Base-by-base conservation (phyloP, 2,329 filamentous ascomycete genomes). In the Aspergillus pseudotamarii region DNA sequence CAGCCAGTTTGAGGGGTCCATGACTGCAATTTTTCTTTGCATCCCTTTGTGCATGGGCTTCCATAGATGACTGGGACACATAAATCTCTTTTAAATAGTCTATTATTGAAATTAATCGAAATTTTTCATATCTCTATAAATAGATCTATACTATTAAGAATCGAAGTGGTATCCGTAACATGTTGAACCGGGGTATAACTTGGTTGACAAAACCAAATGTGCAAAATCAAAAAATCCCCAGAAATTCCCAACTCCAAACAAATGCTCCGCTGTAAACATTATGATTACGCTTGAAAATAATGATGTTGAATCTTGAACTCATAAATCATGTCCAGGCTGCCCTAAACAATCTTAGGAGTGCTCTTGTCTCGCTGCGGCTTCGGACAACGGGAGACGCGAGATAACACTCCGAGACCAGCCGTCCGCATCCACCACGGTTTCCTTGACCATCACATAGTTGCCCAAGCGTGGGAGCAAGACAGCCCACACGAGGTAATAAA, bases 391-490 rank as follows among this genome's bases (percentile, higher is more conserved):
- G 64, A 79, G 73, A 62, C 73, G 80, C 2, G 80, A 75, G 69
- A 89, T 88, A 2, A 85, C 80, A 59, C 79, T 86, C 36, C 85
- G 79, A 68, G 87, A 86, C 88, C 88, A 90, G 1, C 88, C 87
- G 72, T 90, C 88, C 48, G 85, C 81, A 64, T 87, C 85, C 9
- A 89, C 74, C 2, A 82, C 73, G 0, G 78, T 81, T 74, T 88
- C 84, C 61, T 84, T 81, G 2, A 86, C 80, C 11, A 91, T 79
- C 68, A 85, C 80, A 69, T 90, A 81, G 19, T 70, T 66, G 16
- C 77, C 76, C 30, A 75, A 56, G 57, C 78, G 77, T 0, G 84
- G 84, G 63, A 84, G 63, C 8, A 85, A 56, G 10, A 82, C 72
- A 1, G 83, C 82, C 84, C 83, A 86, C 8, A 84, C 65, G 6